A percentile compares a stretch with the other conserved stretches of the same genome.
phyloP scores from a whole-genome alignment of 192 early-diverging fungal species.

The Linderina pennispora region DNA sequence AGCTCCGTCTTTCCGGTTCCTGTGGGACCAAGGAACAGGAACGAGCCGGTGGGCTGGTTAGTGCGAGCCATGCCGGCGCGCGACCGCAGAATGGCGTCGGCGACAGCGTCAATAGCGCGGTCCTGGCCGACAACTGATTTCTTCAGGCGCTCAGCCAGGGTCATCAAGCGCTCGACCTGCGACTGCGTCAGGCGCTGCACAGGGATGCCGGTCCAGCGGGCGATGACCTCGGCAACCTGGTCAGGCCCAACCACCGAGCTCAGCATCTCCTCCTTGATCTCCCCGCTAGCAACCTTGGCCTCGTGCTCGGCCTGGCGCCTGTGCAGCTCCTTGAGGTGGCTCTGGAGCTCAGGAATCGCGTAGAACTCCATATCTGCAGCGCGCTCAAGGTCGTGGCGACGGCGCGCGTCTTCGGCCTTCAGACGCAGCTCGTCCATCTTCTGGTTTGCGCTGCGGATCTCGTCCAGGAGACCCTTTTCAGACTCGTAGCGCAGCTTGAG shows the following conservation, averaged over 20 bases:
- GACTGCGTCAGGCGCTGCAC: constrained; percentile 81
- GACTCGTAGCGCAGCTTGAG: constrained; percentile 78
- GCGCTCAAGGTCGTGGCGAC: constrained; percentile 71
- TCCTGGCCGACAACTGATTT: constrained; percentile 91
- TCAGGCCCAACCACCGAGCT: constrained; percentile 85
- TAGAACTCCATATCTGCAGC: constrained; percentile 94
- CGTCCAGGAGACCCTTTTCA: constrained; percentile 83
- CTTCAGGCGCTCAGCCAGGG: constrained; percentile 68
- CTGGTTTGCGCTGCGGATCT: constrained; percentile 76
- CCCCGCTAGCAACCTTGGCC: constrained; percentile 47
- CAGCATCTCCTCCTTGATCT: constrained; percentile 54
- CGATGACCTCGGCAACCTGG: constrained; percentile 90
- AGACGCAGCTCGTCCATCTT: constrained; percentile 83
- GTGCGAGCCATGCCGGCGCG: constrained; percentile 82
- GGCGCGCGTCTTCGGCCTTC: constrained; percentile 83
- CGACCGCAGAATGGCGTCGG: constrained; percentile 84
- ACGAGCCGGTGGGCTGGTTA: constrained; percentile 81
- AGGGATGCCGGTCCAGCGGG: constrained; percentile 96
- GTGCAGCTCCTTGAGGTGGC: constrained; percentile 68
- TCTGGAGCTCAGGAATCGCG: constrained; percentile 85
- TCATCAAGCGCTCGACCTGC: constrained; percentile 79
- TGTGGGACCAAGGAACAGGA: constrained; percentile 95
- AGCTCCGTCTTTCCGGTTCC: constrained; percentile 93
- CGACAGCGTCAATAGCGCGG: constrained; percentile 82
- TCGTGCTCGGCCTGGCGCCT: constrained; percentile 60